These are phyloP conservation scores for Aspergillus quadricinctus DNA, from an alignment of 2,329 filamentous ascomycete species.

Conservation along the genomic window DNA sequence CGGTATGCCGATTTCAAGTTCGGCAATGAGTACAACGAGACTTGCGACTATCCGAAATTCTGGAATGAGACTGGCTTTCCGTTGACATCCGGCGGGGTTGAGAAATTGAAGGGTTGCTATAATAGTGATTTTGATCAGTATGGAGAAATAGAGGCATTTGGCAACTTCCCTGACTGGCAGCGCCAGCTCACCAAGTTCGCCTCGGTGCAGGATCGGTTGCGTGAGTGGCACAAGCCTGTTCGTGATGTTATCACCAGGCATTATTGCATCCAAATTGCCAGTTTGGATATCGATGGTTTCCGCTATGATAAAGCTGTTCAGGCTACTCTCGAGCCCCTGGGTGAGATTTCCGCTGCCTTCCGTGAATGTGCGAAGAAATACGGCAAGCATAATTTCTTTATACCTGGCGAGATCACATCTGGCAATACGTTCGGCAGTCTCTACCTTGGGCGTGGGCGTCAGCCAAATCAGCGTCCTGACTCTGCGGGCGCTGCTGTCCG, in stretches of 20 bases:
- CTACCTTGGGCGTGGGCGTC: constrained; percentile 58
- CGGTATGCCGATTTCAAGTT: constrained; percentile 55
- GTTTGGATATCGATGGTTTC: constrained; percentile 62
- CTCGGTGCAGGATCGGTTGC: constrained; percentile 61
- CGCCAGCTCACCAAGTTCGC: constrained; percentile 62
- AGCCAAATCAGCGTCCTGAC: constrained; percentile 47
- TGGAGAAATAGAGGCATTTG: constrained; percentile 61
- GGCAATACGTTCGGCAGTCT: constrained; percentile 57
- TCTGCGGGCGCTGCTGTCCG: constrained; percentile 47
- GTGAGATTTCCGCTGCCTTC: constrained; percentile 52
- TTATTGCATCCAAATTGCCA: constrained; percentile 58
- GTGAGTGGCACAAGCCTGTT: constrained; percentile 59
- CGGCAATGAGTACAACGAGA: constrained; percentile 49
- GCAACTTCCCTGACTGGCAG: constrained; percentile 58
- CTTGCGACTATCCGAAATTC: constrained; percentile 57
- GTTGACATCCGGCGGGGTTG: constrained; percentile 40
- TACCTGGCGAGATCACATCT: constrained; percentile 59
- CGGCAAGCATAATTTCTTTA: constrained; percentile 60
- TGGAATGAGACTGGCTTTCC: constrained; percentile 54
- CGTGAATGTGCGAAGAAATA: constrained; percentile 52
- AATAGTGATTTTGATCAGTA: constrained; percentile 62
- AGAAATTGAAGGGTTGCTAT: constrained; percentile 51
- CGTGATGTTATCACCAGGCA: constrained; percentile 55
- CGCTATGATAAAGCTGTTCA: constrained; percentile 63
- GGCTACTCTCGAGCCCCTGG: constrained; percentile 57